Base-by-base conservation (phyloP, 1,139 yeast species). In the Ashbya aceris region DNA sequence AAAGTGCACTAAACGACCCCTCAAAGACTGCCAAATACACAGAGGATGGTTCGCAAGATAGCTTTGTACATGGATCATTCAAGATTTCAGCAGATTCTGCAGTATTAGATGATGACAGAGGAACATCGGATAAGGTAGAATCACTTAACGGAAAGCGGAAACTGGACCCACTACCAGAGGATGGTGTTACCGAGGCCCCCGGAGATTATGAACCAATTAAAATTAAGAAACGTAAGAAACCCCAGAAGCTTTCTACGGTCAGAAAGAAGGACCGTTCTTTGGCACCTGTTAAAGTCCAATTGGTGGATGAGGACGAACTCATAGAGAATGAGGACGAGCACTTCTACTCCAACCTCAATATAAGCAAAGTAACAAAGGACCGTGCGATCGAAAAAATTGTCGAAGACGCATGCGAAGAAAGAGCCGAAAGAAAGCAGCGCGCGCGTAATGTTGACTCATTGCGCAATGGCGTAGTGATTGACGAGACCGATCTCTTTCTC, bases 401-500 rank as follows among this genome's bases (percentile, higher is more conserved):
- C 2, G 77, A 73, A 45, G 71, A 75, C 12, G 80, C 76, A 0
- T 48, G 54, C 14, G 76, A 75, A 43, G 66, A 75, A 12, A 58
- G 61, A 11, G 66, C 58, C 48, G 64, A 67, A 37, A 62, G 64
- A 9, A 52, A 52, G 30, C 52, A 46, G 29, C 49, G 55, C 23
- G 42, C 47, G 3, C 51, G 49, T 40, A 47, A 46, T 5, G 45
- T 50, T 8, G 54, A 48, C 9, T 34, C 13, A 12, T 43, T 35
- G 35, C 56, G 27, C 65, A 50, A 43, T 3, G 71, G 69, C 1
- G 48, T 74, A 28, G 66, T 74, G 0, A 65, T 77, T 37, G 80
- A 80, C 56, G 83, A 77, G 42, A 78, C 77, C 3, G 58, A 68
- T 2, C 82, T 76, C 30, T 81, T 83, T 56, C 65, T 83, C 45